These are phyloP conservation scores for Coemansia sp. DNA, from an alignment of 192 early-diverging fungal species.

Conservation along the genomic window DNA sequence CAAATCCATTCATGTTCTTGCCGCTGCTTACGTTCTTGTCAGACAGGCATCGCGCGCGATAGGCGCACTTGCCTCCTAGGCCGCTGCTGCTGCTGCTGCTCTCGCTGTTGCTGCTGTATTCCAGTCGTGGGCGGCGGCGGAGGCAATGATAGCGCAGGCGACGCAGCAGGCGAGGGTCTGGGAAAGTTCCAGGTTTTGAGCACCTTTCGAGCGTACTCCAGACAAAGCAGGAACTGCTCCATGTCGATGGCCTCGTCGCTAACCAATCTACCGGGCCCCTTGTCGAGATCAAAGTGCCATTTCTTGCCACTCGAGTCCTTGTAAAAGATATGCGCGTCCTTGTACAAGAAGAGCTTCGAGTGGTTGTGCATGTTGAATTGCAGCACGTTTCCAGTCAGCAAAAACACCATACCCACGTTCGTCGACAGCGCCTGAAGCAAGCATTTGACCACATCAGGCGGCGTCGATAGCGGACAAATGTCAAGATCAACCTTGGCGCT, in stretches of 20 bases:
- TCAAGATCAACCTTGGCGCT: constrained; percentile 22
- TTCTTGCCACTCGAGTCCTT: constrained; percentile 26
- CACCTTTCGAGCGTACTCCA: constrained; percentile 39
- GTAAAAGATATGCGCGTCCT: constrained; percentile 37
- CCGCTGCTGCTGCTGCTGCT: background rate
- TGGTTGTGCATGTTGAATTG: constrained; percentile 45
- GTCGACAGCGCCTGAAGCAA: constrained; percentile 39
- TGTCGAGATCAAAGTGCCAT: constrained; percentile 48
- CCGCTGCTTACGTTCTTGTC: no score
- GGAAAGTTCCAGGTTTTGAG: constrained; percentile 31
- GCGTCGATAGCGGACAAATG: constrained; percentile 10
- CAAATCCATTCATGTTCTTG: no score
- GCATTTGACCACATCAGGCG: constrained; percentile 13
- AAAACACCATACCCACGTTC: constrained; percentile 35
- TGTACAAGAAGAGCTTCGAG: constrained; percentile 47
- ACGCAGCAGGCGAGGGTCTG: no score
- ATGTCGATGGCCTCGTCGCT: constrained; percentile 33
- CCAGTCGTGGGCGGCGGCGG: no score
- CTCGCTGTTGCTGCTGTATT: constrained; percentile 1
- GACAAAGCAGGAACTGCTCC: constrained; percentile 43
- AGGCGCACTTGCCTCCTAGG: no score
- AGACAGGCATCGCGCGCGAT: no score
- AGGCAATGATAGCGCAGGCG: no score
- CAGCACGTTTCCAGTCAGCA: constrained; percentile 46
- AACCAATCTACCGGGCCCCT: constrained; percentile 44